Percentiles rank a stretch among this genome's conserved stretches.
Evolutionary conservation across 2,329 filamentous ascomycete genomes (phyloP).

Genomic region (Lachnellula suecica): DNA sequence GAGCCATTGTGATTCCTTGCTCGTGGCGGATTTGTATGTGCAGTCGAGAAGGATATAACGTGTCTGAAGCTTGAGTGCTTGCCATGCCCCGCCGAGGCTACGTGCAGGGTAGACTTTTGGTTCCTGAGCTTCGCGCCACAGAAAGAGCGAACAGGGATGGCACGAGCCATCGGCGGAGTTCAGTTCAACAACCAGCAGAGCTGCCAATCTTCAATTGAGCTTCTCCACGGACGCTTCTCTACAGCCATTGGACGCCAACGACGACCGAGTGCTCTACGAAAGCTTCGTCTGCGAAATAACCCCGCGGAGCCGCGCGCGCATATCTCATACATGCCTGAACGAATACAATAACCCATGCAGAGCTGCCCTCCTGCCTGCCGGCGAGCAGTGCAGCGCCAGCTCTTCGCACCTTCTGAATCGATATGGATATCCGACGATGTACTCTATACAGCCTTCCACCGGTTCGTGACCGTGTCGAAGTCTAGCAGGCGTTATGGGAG

Average conservation of each 20-base stretch:
- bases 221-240: background rate
- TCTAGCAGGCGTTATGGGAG: conserved; percentile 33
- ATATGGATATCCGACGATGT: conserved; percentile 61
- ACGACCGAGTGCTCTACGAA: too few relatives aligned
- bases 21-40: conserved; percentile 5
- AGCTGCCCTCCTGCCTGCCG: conserved; percentile 47
- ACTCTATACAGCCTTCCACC: conserved; percentile 49
- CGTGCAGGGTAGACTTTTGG: background rate
- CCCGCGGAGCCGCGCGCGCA: background rate
- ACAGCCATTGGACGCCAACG: background rate
- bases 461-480: conserved; percentile 38
- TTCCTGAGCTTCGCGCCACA: conserved; percentile 1
- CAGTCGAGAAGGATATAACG: background rate
- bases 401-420: conserved; percentile 39
- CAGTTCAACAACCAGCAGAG: too few relatives aligned
- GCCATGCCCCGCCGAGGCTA: background rate
- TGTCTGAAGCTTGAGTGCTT: background rate
- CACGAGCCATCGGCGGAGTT: background rate
- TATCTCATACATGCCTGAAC: conserved; percentile 5
- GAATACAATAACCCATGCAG: conserved; percentile 41
- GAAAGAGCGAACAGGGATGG: background rate
- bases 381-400: conserved; percentile 45
- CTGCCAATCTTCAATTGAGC: too few relatives aligned
- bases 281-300: too few relatives aligned
- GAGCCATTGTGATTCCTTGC: conserved; percentile 53